These are phyloP conservation scores for Auriculariales sp. DNA, from an alignment of 768 basidiomycete genomes.

Conservation along the genomic window DNA sequence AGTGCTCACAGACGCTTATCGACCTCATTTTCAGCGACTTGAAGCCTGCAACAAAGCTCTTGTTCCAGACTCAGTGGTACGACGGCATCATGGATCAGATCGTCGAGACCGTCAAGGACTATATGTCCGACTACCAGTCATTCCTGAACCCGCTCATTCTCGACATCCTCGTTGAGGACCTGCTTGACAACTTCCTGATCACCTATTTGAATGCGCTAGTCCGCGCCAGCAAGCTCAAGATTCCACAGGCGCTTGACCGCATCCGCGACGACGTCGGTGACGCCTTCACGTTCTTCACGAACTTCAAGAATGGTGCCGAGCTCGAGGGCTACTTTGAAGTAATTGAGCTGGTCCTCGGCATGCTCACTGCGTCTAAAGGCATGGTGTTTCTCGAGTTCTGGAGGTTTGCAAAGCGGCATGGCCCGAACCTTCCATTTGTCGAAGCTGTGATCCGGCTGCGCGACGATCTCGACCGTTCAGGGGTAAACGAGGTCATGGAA, in stretches of 20 bases:
- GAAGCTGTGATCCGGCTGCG: conserved; percentile 82
- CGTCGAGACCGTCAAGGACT: conserved; percentile 90
- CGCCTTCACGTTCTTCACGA: conserved; percentile 68
- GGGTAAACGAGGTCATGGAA: conserved; percentile 84
- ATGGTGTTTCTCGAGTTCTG: conserved; percentile 89
- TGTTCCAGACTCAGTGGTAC: conserved; percentile 85
- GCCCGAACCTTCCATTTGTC: conserved; percentile 83
- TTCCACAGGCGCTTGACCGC: conserved; percentile 72
- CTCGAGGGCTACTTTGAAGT: conserved; percentile 76
- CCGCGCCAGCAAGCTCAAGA: conserved; percentile 69
- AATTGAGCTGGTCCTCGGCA: conserved; percentile 63
- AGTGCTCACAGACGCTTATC: conserved; percentile 88
- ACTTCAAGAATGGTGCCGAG: conserved; percentile 63
- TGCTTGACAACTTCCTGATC: conserved; percentile 81
- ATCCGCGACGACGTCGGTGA: conserved; percentile 71
- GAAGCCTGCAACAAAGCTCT: conserved; percentile 66
- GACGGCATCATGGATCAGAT: conserved; percentile 79
- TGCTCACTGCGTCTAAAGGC: conserved; percentile 77
- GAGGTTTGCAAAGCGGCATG: conserved; percentile 85
- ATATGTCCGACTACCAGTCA: conserved; percentile 86
- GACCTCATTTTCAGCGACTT: conserved; percentile 92
- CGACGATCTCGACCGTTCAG: conserved; percentile 81
- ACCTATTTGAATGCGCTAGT: conserved; percentile 79
- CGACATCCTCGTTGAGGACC: conserved; percentile 83
- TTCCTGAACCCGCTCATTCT: conserved; percentile 85